Evolutionary conservation across 139 green algal genomes (phyloP), one percentile per base, ranked within the genome.

Genomic region (Chlamydomonas eustigma): DNA sequence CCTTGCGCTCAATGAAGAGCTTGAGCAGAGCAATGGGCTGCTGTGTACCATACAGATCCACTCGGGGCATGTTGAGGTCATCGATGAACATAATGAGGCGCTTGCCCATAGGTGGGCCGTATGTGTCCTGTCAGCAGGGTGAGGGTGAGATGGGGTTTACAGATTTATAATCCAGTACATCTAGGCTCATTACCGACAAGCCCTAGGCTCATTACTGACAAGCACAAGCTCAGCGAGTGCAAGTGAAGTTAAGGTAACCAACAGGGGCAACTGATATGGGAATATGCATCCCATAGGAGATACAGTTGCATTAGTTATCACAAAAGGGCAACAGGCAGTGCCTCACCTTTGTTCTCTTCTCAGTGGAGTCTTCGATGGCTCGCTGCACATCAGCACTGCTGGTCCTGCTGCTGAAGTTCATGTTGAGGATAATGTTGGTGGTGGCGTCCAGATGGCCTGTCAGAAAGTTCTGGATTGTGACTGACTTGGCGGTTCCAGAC

Each of bases 21-120:
- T 93, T 96, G 38, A 96, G 84, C 74, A 94, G 78, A 31, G 90
- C 91, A 73, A 94, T 94, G 72, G 91, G 90, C 83, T 94, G 90
- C 84, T 94, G 90, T 8, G 90, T 94, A 76, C 91, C 91, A 71
- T 94, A 96, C 12, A 50, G 83, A 80, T 96, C 90, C 34, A 94
- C 86, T 12, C 78, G 79, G 1, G 91, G 91, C 91, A 96, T 96
- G 84, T 93, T 94, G 39, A 94, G 74, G 82, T 96, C 91, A 80
- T 96, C 91, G 34, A 94, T 72, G 78, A 93, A 96, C 51, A 92
- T 83, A n/a, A 92, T 68, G 37, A 96, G 76, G 30, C 84, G 80
- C 82, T 93, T 94, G 71, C 91, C 91, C 79, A 93, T 84, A n/a
- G 90, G 85, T 0, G 91, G 90, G 1, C 90, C 91, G 65, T 91